Evolutionary conservation across 192 early-diverging fungal species (phyloP), one percentile per base, ranked within the genome.

Genomic region (Coemansia sp.): DNA sequence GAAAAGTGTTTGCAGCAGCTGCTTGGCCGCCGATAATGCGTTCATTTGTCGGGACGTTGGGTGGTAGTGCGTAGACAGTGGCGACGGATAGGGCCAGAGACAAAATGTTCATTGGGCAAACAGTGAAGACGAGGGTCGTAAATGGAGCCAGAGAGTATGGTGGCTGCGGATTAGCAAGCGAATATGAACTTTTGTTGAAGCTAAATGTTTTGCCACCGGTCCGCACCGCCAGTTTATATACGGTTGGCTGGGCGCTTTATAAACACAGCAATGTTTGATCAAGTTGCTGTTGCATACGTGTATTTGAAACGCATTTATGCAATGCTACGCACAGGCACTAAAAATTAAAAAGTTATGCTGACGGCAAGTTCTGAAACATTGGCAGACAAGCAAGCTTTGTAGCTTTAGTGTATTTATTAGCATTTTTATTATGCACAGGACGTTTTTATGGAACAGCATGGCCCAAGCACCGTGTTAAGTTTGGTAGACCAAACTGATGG

Each of bases 391-490:
- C 14, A 47, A 18, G 13, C 43, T 35, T 35, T 35, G 32, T 35
- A 35, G 7, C 32, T 1, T 35, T 35, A 27, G 26, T 41, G 39
- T 10, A 41, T 13, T 13, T 41, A 45, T 45, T n/a, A 45, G 16
- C 16, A n/a, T 16, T 45, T 45, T n/a, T 45, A 45, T 45, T 45
- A 45, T 45, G 41, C 41, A 45, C 41, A 45, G 41, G 41, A 45
- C 5, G 16, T 16, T 45, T 45, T 13, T n/a, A n/a, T 49, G 48
- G 48, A 49, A 49, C 48, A 10, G 48, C 48, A 49, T 49, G 48
- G 48, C 19, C 18, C 48, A 93, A 75, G 94, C 93, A 68, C 88
- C 89, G 4, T n/a, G 5, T 27, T 27, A 2, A 27, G 26, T 27
- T 2, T 27, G 26, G 26, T 37, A 29, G 7, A 35, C 24, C 54